Evolutionary conservation across 352 stramenopile genomes (phyloP).

Genomic region (Peronospora destructor): DNA sequence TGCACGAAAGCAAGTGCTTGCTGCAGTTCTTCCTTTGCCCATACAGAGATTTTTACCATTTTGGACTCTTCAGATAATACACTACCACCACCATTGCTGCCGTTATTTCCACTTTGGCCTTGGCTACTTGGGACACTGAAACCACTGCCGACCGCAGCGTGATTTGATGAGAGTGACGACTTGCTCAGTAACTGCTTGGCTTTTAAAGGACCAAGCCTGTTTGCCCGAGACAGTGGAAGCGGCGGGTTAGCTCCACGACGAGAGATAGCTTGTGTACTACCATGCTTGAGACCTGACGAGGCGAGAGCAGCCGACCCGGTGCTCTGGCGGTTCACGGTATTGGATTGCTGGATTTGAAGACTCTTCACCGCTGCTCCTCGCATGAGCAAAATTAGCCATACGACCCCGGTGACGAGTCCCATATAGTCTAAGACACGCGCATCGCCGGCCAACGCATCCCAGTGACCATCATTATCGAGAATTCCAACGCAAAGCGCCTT

Average conservation of each 20-base stretch:
- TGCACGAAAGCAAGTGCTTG: constrained; percentile 74
- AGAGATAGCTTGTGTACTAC: constrained; percentile 45
- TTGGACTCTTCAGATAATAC: constrained; percentile 30
- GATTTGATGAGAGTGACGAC: constrained; percentile 9
- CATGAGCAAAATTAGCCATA: constrained; percentile 74
- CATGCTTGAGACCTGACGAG: constrained; percentile 40
- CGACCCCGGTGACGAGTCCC: constrained; percentile 61
- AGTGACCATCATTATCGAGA: constrained; percentile 66
- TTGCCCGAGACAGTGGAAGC: constrained; percentile 24
- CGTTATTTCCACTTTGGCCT: constrained; percentile 7
- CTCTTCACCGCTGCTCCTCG: constrained; percentile 75
- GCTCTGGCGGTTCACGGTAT: constrained; percentile 30
- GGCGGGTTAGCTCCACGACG: constrained; percentile 34
- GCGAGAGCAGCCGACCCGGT: constrained; percentile 28
- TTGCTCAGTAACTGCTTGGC: constrained; percentile 28
- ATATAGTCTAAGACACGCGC: constrained; percentile 74
- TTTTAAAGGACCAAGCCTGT: constrained; percentile 32
- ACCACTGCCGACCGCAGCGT: constrained; percentile 5
- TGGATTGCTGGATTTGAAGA: constrained; percentile 79
- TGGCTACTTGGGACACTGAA: constrained; percentile 9
- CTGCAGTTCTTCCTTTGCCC: constrained; percentile 75
- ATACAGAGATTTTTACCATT: constrained; percentile 57
- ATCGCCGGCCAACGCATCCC: constrained; percentile 54
- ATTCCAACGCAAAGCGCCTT: constrained; percentile 74
- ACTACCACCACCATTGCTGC: constrained; percentile 6